phyloP scores from a whole-genome alignment of 805 yeast genomes.

The Candida argentea region DNA sequence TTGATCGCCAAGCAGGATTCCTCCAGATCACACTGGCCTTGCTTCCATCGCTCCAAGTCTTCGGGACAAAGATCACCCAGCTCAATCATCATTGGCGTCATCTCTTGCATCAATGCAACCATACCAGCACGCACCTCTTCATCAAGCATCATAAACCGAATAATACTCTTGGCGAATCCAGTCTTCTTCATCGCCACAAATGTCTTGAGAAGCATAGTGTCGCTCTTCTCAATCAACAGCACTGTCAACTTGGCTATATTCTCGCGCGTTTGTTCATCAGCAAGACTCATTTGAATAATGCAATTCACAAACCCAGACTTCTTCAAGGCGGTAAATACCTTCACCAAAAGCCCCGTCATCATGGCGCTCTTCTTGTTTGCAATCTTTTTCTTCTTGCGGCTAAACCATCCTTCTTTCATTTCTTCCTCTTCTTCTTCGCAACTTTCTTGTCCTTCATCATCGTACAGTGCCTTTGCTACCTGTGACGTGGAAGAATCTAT shows the following conservation, averaged over 20 bases:
- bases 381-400: conserved; percentile 1
- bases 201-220: conserved; percentile 22
- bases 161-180: conserved; percentile 21
- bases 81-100: conserved; percentile 6
- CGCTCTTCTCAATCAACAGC: conserved; percentile 17
- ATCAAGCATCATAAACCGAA: conserved; percentile 17
- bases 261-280: conserved; percentile 19
- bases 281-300: conserved; percentile 16
- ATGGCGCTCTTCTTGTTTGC: neutral
- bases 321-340: conserved; percentile 17
- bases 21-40: no score
- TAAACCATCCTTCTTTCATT: conserved; percentile 1
- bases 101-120: conserved; percentile 14
- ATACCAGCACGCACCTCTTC: conserved; percentile 19
- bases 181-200: conserved; percentile 19
- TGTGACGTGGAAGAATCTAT: conserved; percentile 1
- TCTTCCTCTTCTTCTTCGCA: conserved; percentile 3
- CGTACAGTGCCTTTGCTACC: conserved; percentile 1
- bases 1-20: no score
- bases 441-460: neutral
- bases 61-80: neutral
- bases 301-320: conserved; percentile 19
- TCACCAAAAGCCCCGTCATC: conserved; percentile 7
- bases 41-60: neutral
- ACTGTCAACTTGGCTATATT: conserved; percentile 14